Evolutionary conservation across 331 rosid genomes (phyloP), one percentile per base, ranked within the genome.

Genomic region (Saraca asoca): DNA sequence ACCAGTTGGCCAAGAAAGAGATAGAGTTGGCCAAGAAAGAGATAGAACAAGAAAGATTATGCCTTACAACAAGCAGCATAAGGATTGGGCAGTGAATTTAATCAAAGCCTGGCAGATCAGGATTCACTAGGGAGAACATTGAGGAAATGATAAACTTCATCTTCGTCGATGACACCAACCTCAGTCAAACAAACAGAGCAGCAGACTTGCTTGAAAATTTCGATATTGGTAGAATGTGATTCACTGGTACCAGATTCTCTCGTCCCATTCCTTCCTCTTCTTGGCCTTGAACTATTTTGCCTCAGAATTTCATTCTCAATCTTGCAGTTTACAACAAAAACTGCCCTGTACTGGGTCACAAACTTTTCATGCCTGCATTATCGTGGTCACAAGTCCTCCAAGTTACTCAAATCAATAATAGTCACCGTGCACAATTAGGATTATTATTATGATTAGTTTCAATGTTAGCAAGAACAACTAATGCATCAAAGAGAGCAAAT

Each of bases 71-170:
- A n/a, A n/a, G n/a, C 8, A 11, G 46, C 46, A 8, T 42, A 42
- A 42, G 12, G 9, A 9, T 56, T 46, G 41, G 72, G 42, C 12
- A 50, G 51, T 1, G 52, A n/a, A 42, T 37, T 2, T 37, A 43
- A 60, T 19, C 53, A 12, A 20, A 14, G 37, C 43, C 48, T 8
- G 19, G 42, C 52, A 50, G 62, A 45, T 83, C 76, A 85, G 64
- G 86, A 72, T 78, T 90, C 95, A 63, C 92, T 87, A 0, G 87
- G 85, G 41, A 83, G 80, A 73, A 84, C 92, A 75, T 90, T 85
- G 83, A 83, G 78, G 83, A 90, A 90, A 80, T 90, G 97, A 76
- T 83, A 87, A 51, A 87, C 78, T 62, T 85, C 83, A 0, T 87
- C 92, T 67, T 78, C 83, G 19, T 87, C 95, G 48, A 77, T 7